Evolutionary conservation across 2,329 filamentous ascomycete genomes (phyloP).

Genomic region (Fusarium sp.): DNA sequence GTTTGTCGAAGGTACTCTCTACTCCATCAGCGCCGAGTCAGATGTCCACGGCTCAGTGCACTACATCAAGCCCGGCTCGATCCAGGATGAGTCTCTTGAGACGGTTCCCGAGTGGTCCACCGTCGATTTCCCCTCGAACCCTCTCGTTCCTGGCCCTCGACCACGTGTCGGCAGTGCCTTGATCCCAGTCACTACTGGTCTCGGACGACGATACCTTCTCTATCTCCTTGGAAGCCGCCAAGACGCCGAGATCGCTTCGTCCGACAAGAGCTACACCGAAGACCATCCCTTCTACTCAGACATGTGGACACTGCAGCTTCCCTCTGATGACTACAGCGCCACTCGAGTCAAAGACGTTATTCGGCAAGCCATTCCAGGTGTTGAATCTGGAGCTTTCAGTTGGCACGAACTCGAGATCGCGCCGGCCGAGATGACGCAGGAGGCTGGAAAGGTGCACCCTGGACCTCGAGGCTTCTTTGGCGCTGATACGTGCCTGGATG

Average conservation of each 20-base stretch:
- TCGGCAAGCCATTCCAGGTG: slow-evolving; percentile 24
- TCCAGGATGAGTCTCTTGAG: slow-evolving; percentile 21
- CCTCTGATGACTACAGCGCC: slow-evolving; percentile 25
- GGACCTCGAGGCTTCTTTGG: slow-evolving; percentile 43
- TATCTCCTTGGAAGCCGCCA: slow-evolving; percentile 42
- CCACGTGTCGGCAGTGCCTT: slow-evolving; percentile 39
- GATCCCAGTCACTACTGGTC: slow-evolving; percentile 28
- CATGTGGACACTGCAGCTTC: slow-evolving; percentile 42
- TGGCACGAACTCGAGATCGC: slow-evolving; percentile 45
- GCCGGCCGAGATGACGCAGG: slow-evolving; percentile 34
- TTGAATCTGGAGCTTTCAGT: slow-evolving; percentile 33
- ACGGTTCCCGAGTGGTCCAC: slow-evolving; percentile 24
- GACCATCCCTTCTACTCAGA: slow-evolving; percentile 39
- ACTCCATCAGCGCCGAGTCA: slow-evolving; percentile 35
- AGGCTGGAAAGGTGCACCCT: slow-evolving; percentile 40
- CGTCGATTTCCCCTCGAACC: slow-evolving; percentile 37
- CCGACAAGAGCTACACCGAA: slow-evolving; percentile 23
- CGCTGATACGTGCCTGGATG: slow-evolving; percentile 30
- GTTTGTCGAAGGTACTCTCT: slow-evolving; percentile 37
- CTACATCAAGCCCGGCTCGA: slow-evolving; percentile 15
- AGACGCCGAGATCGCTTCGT: slow-evolving; percentile 13
- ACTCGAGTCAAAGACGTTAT: slow-evolving; percentile 35
- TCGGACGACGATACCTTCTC: slow-evolving; percentile 33
- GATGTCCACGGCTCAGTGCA: slow-evolving; percentile 39
- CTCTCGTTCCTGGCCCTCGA: slow-evolving; percentile 30